phyloP scores from a whole-genome alignment of 345 rosid species.

The Bretschneidera sinensis region DNA sequence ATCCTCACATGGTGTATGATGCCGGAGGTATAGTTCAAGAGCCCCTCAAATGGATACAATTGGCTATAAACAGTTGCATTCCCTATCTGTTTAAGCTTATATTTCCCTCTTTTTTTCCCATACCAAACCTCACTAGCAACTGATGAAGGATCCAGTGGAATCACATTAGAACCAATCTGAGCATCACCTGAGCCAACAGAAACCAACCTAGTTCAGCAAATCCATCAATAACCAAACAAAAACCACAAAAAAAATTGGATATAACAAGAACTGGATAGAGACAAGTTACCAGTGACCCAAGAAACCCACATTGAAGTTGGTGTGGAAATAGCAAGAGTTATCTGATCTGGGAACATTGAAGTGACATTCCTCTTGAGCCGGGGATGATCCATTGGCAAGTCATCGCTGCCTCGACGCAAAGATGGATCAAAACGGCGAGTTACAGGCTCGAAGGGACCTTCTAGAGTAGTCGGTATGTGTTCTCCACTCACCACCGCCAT shows the following conservation, averaged over 20 bases:
- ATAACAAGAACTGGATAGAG: neutral
- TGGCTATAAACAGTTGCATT: too few species aligned
- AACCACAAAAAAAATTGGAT: neutral
- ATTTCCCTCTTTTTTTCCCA: too few species aligned
- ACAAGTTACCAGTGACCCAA: constrained; percentile 90
- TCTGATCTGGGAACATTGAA: constrained; percentile 57
- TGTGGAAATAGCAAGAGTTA: constrained; percentile 64
- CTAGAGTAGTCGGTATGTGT: too few species aligned
- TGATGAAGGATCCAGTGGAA: constrained; percentile 47
- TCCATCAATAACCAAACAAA: constrained; percentile 2
- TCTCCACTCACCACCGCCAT: too few species aligned
- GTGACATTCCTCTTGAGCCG: constrained; percentile 55
- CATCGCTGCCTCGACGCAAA: constrained; percentile 69
- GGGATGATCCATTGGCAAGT: constrained; percentile 67
- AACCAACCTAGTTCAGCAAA: constrained; percentile 11
- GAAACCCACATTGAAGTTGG: too few species aligned
- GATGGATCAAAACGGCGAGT: constrained; percentile 68
- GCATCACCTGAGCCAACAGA: constrained; percentile 41
- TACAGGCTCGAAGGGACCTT: too few species aligned
- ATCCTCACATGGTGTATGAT: constrained; percentile 80
- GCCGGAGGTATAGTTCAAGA: constrained; percentile 71
- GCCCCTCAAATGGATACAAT: too few species aligned
- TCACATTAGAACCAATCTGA: constrained; percentile 54
- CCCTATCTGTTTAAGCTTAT: too few species aligned
- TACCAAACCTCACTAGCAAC: constrained; percentile 67